Evolutionary conservation across 108 stramenopile genomes (phyloP).

Genomic region (Nitzschia sp.): DNA sequence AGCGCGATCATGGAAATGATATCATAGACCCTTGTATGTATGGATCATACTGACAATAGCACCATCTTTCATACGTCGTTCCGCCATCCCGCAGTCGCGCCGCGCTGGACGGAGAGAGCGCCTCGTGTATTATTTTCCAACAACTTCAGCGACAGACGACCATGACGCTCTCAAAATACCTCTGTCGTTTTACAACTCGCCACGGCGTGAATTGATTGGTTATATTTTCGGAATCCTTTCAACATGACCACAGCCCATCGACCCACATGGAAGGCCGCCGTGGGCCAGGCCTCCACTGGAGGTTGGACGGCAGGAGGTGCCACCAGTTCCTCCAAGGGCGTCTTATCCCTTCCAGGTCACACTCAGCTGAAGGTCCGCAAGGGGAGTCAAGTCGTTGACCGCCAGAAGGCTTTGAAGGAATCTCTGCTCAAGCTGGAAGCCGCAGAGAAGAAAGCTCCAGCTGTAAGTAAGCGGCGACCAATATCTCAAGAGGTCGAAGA

Average conservation of each 20-base stretch:
- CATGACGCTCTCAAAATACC: too few relatives aligned
- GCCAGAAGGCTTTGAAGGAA: conserved; percentile 64
- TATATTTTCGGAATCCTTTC: too few relatives aligned
- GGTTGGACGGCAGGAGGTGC: conserved; percentile 84
- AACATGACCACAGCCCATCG: conserved; percentile 94
- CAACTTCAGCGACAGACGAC: too few relatives aligned
- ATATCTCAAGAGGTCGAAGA: conserved; percentile 58
- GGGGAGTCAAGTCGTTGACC: conserved; percentile 60
- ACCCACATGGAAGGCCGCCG: conserved; percentile 94
- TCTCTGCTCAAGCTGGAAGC: conserved; percentile 79
- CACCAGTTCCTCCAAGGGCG: conserved; percentile 47
- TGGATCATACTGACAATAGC: too few relatives aligned
- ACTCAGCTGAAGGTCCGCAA: conserved; percentile 86
- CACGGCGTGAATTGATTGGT: too few relatives aligned
- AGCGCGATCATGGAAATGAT: too few relatives aligned
- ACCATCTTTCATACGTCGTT: too few relatives aligned
- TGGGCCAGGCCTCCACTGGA: conserved; percentile 83
- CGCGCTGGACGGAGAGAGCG: too few relatives aligned
- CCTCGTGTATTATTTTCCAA: too few relatives aligned
- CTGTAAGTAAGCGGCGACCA: conserved; percentile 41
- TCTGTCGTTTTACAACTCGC: too few relatives aligned
- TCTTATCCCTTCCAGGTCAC: conserved; percentile 72
- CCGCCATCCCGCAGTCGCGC: too few relatives aligned
- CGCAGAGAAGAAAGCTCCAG: conserved; percentile 59
- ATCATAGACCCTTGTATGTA: too few relatives aligned